phyloP scores from a whole-genome alignment of 2,329 filamentous ascomycete genomes.

The Penicillium sp. region DNA sequence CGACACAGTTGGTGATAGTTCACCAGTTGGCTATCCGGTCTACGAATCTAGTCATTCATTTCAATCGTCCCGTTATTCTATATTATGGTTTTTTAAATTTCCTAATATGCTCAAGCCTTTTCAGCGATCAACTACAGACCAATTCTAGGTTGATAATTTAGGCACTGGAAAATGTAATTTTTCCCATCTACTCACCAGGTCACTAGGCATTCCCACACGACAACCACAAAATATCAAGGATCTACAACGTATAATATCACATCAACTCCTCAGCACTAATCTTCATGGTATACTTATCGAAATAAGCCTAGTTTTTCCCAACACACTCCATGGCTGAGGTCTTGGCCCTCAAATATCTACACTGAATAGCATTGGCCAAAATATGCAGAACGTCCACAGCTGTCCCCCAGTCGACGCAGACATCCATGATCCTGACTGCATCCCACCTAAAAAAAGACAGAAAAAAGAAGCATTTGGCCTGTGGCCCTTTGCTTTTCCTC shows the following conservation, averaged over 20 bases:
- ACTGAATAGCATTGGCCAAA: conserved; percentile 77
- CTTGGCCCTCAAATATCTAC: conserved; percentile 56
- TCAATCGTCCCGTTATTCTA: neutral
- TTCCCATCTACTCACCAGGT: neutral
- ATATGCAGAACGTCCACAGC: conserved; percentile 67
- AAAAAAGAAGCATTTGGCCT: no score
- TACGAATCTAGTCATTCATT: neutral
- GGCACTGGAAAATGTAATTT: neutral
- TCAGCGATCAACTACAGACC: no score
- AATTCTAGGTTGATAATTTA: no score
- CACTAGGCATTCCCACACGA: neutral
- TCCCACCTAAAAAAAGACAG: no score
- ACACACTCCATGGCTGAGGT: neutral
- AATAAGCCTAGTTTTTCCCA: neutral
- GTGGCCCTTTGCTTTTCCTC: no score
- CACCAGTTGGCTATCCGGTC: neutral
- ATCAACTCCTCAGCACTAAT: neutral
- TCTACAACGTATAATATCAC: neutral
- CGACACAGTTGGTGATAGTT: conserved; percentile 12
- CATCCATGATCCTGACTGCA: conserved; percentile 95
- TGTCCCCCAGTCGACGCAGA: conserved; percentile 88
- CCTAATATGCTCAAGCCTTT: no score
- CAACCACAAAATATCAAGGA: neutral
- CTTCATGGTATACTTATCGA: neutral
- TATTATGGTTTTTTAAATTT: no score